These are phyloP conservation scores for Paraleonurus japonicus DNA, from an alignment of 257 asterid genomes.

Conservation along the genomic window DNA sequence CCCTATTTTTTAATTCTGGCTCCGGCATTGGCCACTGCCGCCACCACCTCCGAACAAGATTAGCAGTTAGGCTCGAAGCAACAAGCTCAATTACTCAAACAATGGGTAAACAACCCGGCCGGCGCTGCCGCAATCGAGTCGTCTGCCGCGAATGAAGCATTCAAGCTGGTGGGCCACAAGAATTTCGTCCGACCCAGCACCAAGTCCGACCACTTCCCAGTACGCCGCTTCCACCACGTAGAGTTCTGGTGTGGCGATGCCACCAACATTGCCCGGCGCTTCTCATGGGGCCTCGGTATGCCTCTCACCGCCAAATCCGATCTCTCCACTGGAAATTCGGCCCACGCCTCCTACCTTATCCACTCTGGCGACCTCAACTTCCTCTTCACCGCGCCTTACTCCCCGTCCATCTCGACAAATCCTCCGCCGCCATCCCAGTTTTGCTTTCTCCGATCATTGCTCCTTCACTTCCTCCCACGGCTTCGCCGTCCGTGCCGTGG, in stretches of 20 bases:
- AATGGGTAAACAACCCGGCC: slow-evolving; percentile 39
- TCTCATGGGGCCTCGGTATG: slow-evolving; percentile 92
- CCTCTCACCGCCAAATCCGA: slow-evolving; percentile 76
- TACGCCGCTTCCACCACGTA: slow-evolving; percentile 74
- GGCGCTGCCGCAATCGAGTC: slow-evolving; percentile 27
- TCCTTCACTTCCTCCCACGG: slow-evolving; percentile 66
- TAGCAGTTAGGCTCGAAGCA: slow-evolving; percentile 17
- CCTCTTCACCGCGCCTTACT: slow-evolving; percentile 87
- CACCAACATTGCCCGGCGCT: slow-evolving; percentile 67
- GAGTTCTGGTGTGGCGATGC: slow-evolving; percentile 96
- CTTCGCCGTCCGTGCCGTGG: slow-evolving; percentile 81
- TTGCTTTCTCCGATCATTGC: slow-evolving; percentile 43
- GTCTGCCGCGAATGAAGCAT: slow-evolving; percentile 18
- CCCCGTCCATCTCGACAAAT: slow-evolving; percentile 40
- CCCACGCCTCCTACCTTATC: slow-evolving; percentile 83
- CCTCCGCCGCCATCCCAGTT: slow-evolving; percentile 69
- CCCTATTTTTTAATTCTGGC: too few species aligned
- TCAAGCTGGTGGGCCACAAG: slow-evolving; percentile 60
- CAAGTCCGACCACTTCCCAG: slow-evolving; percentile 59
- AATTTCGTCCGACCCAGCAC: slow-evolving; percentile 62
- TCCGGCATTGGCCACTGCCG: too few species aligned
- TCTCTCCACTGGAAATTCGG: slow-evolving; percentile 86
- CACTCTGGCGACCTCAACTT: slow-evolving; percentile 67
- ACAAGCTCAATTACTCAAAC: not conserved
- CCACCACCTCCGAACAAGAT: not conserved